These are phyloP conservation scores for Xylariaceae sp. DNA, from an alignment of 2,329 filamentous ascomycete species.

Conservation along the genomic window DNA sequence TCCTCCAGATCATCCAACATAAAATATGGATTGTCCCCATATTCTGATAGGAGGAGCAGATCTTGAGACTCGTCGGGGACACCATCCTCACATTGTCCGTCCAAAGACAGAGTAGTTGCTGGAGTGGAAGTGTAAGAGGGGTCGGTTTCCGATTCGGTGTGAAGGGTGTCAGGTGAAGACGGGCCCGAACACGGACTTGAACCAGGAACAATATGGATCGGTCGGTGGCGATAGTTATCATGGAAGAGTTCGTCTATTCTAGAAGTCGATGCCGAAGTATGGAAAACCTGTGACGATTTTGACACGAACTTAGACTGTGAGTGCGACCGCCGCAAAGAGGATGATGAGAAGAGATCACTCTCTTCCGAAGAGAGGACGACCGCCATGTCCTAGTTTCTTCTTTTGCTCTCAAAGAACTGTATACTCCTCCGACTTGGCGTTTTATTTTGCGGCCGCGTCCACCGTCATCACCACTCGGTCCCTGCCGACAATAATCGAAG, in stretches of 20 bases:
- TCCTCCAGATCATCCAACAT: conserved; percentile 48
- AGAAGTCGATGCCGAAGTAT: conserved; percentile 53
- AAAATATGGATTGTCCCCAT: conserved; percentile 55
- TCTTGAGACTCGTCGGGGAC: conserved; percentile 53
- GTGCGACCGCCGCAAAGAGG: conserved; percentile 62
- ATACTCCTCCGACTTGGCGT: conserved; percentile 37
- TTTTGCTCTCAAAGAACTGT: conserved; percentile 10
- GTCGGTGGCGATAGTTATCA: conserved; percentile 47
- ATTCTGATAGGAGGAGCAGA: conserved; percentile 53
- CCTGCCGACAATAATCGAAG: conserved; percentile 2
- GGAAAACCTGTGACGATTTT: conserved; percentile 48
- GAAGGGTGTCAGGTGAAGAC: conserved; percentile 61
- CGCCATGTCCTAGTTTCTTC: conserved; percentile 50
- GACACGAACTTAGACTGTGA: conserved; percentile 63
- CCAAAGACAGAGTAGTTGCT: conserved; percentile 66
- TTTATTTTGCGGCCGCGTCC: conserved; percentile 26
- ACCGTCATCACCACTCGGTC: conserved; percentile 32
- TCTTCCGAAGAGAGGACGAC: conserved; percentile 64
- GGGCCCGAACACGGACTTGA: conserved; percentile 59
- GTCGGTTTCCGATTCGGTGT: conserved; percentile 56
- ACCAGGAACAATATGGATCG: conserved; percentile 45
- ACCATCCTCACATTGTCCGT: conserved; percentile 60
- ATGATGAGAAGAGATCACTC: conserved; percentile 60
- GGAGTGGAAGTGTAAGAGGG: conserved; percentile 68
- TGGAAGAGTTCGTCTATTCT: conserved; percentile 55